A percentile compares a stretch with the other conserved stretches of the same genome.
Conservation (phyloP, 192 early-diverging fungal genomes). For the Obelidium mucronatum region DNA sequence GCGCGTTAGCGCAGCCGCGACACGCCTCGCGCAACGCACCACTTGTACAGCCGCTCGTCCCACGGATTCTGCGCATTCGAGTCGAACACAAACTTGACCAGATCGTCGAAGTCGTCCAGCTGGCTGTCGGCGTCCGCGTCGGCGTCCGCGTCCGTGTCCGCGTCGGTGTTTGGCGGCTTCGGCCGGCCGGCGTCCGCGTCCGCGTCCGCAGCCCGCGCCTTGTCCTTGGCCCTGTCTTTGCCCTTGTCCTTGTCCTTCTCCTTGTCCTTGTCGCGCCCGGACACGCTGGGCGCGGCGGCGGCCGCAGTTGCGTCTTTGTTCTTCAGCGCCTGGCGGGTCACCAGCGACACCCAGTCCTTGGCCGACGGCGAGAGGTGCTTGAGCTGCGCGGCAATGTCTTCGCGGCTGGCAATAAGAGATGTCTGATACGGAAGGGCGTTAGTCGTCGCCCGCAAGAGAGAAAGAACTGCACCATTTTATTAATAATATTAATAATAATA, state of each 20-base stretch:
- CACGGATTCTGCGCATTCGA: conserved; percentile 7
- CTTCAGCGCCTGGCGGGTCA: conserved; percentile 2
- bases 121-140: conserved; percentile 31
- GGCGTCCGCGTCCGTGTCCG: conserved; percentile 10
- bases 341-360: conserved; percentile 24
- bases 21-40: neutral
- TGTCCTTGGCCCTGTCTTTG: neutral
- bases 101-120: conserved; percentile 7
- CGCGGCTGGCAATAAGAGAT: conserved; percentile 1
- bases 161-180: neutral
- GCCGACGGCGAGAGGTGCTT: conserved; percentile 24
- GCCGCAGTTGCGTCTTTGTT: neutral
- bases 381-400: neutral
- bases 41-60: conserved; percentile 22
- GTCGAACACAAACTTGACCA: conserved; percentile 25
- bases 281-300: neutral
- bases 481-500: too few species aligned
- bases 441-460: too few species aligned
- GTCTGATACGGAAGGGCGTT: too few species aligned
- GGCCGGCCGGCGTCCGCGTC: neutral
- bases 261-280: neutral
- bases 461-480: too few species aligned
- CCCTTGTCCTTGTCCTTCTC: conserved; percentile 1
- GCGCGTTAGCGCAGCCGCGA: neutral
- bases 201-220: neutral